Conservation (phyloP, 2,329 filamentous ascomycete species). For the Pseudogymnoascus sp. region DNA sequence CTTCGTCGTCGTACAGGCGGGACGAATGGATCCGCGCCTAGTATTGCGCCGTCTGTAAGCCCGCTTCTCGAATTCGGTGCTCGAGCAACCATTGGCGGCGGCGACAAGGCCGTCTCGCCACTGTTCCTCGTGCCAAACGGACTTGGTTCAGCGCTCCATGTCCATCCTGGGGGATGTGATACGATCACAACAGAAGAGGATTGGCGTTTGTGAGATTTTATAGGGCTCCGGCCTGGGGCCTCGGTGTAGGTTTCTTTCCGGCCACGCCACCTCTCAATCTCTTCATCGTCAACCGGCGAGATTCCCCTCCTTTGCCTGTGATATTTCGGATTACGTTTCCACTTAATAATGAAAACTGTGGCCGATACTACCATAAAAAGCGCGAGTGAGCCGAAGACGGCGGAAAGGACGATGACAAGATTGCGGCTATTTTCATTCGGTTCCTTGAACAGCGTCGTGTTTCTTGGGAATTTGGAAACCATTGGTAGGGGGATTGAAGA, state of each 20-base stretch:
- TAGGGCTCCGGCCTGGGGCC: constrained; percentile 22
- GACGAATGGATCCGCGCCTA: constrained; percentile 55
- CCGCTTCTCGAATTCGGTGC: constrained; percentile 58
- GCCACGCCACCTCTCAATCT: constrained; percentile 55
- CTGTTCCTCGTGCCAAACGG: constrained; percentile 27
- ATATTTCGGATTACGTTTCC: constrained; percentile 3
- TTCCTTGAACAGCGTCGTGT: background rate
- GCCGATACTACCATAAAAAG: background rate
- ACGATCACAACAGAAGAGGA: constrained; percentile 5
- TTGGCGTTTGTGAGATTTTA: constrained; percentile 14
- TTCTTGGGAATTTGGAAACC: background rate
- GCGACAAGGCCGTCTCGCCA: constrained; percentile 10
- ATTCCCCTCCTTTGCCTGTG: constrained; percentile 37
- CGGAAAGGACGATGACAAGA: background rate
- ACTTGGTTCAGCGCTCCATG: constrained; percentile 6
- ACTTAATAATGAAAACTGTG: background rate
- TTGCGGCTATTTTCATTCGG: background rate
- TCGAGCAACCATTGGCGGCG: constrained; percentile 46
- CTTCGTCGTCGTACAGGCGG: constrained; percentile 45
- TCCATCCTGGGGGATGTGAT: background rate
- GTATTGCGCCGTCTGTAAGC: constrained; percentile 54
- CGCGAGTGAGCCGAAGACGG: background rate
- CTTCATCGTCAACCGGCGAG: constrained; percentile 57
- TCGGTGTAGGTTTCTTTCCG: constrained; percentile 14
- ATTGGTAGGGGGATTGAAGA: constrained; percentile 4